Conservation (phyloP, 495 filamentous ascomycete genomes). For the Lasiosphaeria ovina region DNA sequence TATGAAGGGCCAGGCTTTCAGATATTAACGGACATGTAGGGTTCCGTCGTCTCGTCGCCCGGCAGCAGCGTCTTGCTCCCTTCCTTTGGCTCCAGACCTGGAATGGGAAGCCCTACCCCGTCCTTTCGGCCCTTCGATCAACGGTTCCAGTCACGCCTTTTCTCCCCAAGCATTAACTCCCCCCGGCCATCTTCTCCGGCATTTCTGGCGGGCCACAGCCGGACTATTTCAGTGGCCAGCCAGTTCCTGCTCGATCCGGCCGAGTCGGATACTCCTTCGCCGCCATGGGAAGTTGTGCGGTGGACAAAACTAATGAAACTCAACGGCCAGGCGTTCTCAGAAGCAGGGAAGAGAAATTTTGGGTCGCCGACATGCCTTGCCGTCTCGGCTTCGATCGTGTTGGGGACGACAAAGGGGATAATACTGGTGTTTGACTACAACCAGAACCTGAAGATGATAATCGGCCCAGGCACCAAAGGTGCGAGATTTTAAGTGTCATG, state of each 20-base stretch:
- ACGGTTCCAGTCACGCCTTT: conserved; percentile 84
- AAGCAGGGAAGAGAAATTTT: conserved; percentile 88
- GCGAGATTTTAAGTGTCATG: conserved; percentile 20
- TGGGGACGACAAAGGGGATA: conserved; percentile 92
- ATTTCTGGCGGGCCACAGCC: conserved; percentile 70
- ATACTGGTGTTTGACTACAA: conserved; percentile 96
- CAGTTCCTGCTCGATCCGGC: conserved; percentile 53
- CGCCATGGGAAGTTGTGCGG: conserved; percentile 93
- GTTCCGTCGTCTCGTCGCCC: conserved; percentile 74
- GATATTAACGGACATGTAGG: conserved; percentile 54
- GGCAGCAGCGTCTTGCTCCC: conserved; percentile 64
- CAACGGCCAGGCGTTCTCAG: conserved; percentile 87
- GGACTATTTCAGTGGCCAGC: conserved; percentile 68
- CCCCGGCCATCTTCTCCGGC: conserved; percentile 77
- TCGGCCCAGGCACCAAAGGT: conserved; percentile 95
- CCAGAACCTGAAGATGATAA: conserved; percentile 87
- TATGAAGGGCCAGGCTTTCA: not conserved
- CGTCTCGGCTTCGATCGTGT: conserved; percentile 84
- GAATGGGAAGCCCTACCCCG: conserved; percentile 61
- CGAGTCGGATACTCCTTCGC: conserved; percentile 63
- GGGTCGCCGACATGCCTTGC: conserved; percentile 86
- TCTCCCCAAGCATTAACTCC: conserved; percentile 53
- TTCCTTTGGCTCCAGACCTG: conserved; percentile 45
- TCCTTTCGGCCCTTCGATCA: conserved; percentile 91
- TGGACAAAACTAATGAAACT: conserved; percentile 95